These are phyloP conservation scores for Zhuliangozyma parablackwelliae DNA, from an alignment of 1,139 yeast genomes.

Conservation along the genomic window DNA sequence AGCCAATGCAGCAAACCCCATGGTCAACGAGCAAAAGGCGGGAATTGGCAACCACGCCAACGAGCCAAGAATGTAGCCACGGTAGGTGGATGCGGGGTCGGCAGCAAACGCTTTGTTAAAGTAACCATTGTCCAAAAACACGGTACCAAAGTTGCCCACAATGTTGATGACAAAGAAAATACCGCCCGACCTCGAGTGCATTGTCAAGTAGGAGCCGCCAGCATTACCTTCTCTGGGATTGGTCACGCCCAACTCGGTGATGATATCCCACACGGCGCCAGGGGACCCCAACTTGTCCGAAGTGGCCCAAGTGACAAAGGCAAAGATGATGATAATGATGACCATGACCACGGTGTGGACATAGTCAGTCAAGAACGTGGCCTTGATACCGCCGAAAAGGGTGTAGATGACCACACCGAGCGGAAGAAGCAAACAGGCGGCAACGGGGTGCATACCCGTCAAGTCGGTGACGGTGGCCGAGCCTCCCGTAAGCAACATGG, in stretches of 20 bases:
- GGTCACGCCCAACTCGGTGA: conserved; percentile 51
- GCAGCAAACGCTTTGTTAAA: conserved; percentile 91
- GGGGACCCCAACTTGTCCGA: conserved; percentile 70
- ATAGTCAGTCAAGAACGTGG: conserved; percentile 85
- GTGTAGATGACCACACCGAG: conserved; percentile 81
- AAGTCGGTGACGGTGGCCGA: conserved; percentile 71
- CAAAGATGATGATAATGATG: conserved; percentile 56
- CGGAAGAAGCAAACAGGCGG: conserved; percentile 77
- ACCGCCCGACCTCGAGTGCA: conserved; percentile 74
- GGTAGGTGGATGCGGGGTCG: conserved; percentile 75
- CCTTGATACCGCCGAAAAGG: conserved; percentile 83
- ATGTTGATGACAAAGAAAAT: conserved; percentile 79
- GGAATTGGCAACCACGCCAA: conserved; percentile 91
- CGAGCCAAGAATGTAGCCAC: conserved; percentile 92
- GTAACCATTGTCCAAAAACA: conserved; percentile 83
- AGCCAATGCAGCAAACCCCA: conserved; percentile 78
- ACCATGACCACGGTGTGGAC: conserved; percentile 66
- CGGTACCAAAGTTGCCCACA: conserved; percentile 87
- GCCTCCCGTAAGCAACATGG: conserved; percentile 84
- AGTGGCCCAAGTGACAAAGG: conserved; percentile 62
- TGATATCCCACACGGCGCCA: conserved; percentile 67
- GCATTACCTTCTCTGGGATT: conserved; percentile 72
- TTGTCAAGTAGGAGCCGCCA: conserved; percentile 73
- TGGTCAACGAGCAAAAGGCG: conserved; percentile 71
- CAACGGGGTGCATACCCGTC: conserved; percentile 81